Percentiles rank a stretch among this genome's conserved stretches.
phyloP scores from a whole-genome alignment of 108 stramenopile genomes.

The Craspedostauros australis region DNA sequence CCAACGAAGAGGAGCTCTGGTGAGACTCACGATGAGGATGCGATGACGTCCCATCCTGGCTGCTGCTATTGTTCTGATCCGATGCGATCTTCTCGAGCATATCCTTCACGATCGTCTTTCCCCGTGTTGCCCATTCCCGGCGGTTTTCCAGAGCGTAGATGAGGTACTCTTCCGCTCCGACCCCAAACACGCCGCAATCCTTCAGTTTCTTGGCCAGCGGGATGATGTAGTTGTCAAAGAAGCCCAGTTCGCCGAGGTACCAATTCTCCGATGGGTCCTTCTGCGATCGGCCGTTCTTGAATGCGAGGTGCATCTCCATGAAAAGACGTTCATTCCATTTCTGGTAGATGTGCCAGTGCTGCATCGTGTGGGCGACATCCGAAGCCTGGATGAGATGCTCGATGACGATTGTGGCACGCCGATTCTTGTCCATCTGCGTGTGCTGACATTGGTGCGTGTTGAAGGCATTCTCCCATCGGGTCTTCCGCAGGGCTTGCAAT shows the following conservation, averaged over 20 bases:
- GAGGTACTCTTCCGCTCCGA: conserved; percentile 25
- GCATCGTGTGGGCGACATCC: conserved; percentile 55
- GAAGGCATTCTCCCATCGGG: conserved; percentile 40
- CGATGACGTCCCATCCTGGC: too few relatives aligned
- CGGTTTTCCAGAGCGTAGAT: conserved; percentile 35
- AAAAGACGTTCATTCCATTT: conserved; percentile 51
- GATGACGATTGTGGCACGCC: conserved; percentile 39
- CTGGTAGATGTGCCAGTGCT: conserved; percentile 44
- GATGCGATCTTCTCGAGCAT: conserved; percentile 23
- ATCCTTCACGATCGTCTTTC: conserved; percentile 18
- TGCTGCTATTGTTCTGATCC: too few relatives aligned
- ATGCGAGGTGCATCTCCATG: conserved; percentile 33
- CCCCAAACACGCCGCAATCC: conserved; percentile 48
- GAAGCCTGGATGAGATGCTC: conserved; percentile 52
- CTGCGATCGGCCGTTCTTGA: conserved; percentile 21
- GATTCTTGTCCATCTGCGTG: conserved; percentile 13
- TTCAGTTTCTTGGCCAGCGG: conserved; percentile 40
- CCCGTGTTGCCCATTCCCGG: conserved; percentile 31
- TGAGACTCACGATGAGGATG: too few relatives aligned
- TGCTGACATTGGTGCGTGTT: background rate
- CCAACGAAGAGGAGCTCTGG: too few relatives aligned
- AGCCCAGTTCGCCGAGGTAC: conserved; percentile 41
- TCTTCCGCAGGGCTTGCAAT: conserved; percentile 18
- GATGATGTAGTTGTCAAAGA: conserved; percentile 46
- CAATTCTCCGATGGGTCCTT: conserved; percentile 22